Base-by-base conservation (phyloP, 495 filamentous ascomycete species). In the Evansstolkia leycettana region DNA sequence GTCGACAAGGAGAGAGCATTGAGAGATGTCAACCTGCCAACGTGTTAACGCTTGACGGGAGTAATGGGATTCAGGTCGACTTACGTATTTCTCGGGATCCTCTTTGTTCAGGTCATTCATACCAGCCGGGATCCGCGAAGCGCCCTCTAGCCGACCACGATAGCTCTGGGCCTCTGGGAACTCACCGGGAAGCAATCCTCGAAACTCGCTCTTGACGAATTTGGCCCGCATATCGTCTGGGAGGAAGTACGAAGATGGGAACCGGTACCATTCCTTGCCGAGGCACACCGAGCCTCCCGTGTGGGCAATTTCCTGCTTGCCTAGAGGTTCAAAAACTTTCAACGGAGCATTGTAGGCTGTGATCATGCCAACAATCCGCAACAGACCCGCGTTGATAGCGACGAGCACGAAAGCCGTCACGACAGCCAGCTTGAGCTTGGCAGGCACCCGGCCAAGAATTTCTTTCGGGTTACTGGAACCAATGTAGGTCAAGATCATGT, bases 191-290 rank as follows among this genome's bases (percentile, higher is more conserved):
- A 99, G 67, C 26, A 99, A 58, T 7, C 92, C 92, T 17, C 70
- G 67, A 58, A 99, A 99, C 39, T 84, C 84, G 47, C 83, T 90
- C 45, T 79, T 81, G 34, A 99, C 64, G 45, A 94, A 96, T 41
- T 84, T 92, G 39, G 83, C 83, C 28, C 71, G 72, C 69, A 87
- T 80, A 29, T 69, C 68, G 5, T 76, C 55, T 0, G 92, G 92
- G 0, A 99, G 67, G 53, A 88, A 84, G 60, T 88, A 96, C 3
- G 84, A 88, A 10, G 83, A 87, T 8, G 92, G 92, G 50, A 93
- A 99, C 31, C 92, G 83, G 52, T 99, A 95, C 92, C 92, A 99
- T 54, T 99, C 92, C 54, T 95, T 96, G 28, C 82, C 88, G 31
- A 94, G 71, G 57, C 92, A 99, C 3, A 99, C 73, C 17, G 64